These are phyloP conservation scores for Sphaerulina vaccinii DNA, from an alignment of 2,329 filamentous ascomycete species.

Conservation along the genomic window DNA sequence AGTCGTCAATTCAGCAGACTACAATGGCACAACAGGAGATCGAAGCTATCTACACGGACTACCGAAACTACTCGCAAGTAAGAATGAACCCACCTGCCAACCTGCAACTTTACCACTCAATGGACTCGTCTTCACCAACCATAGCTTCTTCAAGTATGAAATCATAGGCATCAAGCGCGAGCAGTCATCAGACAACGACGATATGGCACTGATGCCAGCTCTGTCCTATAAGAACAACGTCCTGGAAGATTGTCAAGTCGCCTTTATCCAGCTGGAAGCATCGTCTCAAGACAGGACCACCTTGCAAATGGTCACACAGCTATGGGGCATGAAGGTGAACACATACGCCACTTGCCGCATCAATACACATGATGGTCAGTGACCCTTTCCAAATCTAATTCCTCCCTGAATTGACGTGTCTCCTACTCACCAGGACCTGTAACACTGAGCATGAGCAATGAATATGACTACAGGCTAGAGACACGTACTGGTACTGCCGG, in stretches of 20 bases:
- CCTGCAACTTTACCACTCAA: constrained; percentile 11
- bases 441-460: neutral
- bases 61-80: constrained; percentile 18
- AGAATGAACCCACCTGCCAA: constrained; percentile 18
- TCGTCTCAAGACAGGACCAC: constrained; percentile 14
- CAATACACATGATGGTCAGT: neutral
- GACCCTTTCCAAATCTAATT: neutral
- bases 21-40: constrained; percentile 14
- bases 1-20: constrained; percentile 6
- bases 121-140: constrained; percentile 22
- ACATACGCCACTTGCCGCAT: constrained; percentile 14
- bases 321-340: constrained; percentile 15
- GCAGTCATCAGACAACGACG: neutral
- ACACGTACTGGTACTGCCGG: neutral
- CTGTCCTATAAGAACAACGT: constrained; percentile 22
- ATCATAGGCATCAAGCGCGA: neutral
- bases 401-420: neutral
- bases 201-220: constrained; percentile 13
- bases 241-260: constrained; percentile 17
- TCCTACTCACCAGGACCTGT: neutral
- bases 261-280: constrained; percentile 16
- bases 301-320: constrained; percentile 6
- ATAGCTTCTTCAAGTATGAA: constrained; percentile 21
- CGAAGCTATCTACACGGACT: constrained; percentile 5
- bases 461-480: neutral